Conservation (phyloP, 2,329 filamentous ascomycete species). For the Colletotrichum musicola region DNA sequence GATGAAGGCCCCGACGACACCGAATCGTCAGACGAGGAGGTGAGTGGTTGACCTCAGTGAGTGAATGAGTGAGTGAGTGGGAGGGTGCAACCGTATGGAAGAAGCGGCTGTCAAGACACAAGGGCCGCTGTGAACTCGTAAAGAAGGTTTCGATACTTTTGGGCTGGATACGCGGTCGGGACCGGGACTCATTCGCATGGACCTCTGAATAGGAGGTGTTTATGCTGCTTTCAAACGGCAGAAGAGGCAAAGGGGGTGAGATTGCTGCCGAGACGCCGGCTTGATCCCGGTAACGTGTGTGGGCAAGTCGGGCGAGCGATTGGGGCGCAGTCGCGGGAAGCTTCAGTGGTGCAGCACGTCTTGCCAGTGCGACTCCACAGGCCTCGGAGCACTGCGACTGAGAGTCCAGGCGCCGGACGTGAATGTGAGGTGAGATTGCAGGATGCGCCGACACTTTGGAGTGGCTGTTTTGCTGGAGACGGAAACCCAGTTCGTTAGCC, state of each 20-base stretch:
- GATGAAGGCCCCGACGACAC: slow-evolving; percentile 7
- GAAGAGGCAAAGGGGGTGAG: slow-evolving; percentile 10
- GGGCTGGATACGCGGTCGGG: slow-evolving; percentile 24
- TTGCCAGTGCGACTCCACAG: not conserved
- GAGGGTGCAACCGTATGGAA: not conserved
- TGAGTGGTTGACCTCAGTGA: too few species aligned
- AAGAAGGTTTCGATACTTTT: slow-evolving; percentile 1
- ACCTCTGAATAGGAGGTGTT: slow-evolving; percentile 30
- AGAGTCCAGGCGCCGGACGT: too few species aligned
- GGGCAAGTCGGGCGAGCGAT: slow-evolving; percentile 14
- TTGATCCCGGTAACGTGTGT: slow-evolving; percentile 15
- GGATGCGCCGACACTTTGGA: not conserved
- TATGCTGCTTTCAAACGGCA: slow-evolving; percentile 31
- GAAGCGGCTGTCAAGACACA: slow-evolving; percentile 12
- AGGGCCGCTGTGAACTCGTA: slow-evolving; percentile 4
- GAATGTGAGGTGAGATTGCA: not conserved
- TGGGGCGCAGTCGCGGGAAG: slow-evolving; percentile 36
- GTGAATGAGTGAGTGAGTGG: too few species aligned
- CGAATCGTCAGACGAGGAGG: slow-evolving; percentile 9
- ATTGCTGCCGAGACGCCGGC: slow-evolving; percentile 24
- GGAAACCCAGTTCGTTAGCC: not conserved
- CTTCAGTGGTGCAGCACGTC: slow-evolving; percentile 32
- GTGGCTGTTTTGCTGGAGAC: too few species aligned
- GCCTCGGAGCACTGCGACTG: not conserved
- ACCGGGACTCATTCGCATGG: slow-evolving; percentile 18